phyloP scores from a whole-genome alignment of 2,329 filamentous ascomycete species.

The Fusarium metavorans region DNA sequence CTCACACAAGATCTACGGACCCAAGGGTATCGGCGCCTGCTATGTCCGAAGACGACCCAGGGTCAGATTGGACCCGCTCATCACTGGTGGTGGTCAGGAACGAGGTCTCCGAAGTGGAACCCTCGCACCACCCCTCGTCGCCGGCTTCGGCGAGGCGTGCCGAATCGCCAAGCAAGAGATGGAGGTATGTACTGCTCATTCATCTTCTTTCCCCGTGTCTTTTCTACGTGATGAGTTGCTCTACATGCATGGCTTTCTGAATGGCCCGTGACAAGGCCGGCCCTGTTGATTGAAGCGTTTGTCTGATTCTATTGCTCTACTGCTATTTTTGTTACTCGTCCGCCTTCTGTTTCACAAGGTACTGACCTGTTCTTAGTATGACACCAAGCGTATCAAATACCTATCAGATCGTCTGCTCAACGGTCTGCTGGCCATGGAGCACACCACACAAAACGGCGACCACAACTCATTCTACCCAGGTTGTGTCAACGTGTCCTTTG shows the following conservation, averaged over 20 bases:
- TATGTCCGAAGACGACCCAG: slow-evolving; percentile 93
- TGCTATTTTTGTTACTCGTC: background rate
- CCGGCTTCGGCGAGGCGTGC: slow-evolving; percentile 96
- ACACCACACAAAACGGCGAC: slow-evolving; percentile 92
- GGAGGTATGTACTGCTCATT: slow-evolving; percentile 72
- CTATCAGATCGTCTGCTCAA: slow-evolving; percentile 87
- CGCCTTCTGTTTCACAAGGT: slow-evolving; percentile 18
- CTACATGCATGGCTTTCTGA: slow-evolving; percentile 91
- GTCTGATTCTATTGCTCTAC: slow-evolving; percentile 63
- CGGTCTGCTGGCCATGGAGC: slow-evolving; percentile 88
- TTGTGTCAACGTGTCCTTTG: slow-evolving; percentile 98
- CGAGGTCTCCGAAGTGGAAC: slow-evolving; percentile 95
- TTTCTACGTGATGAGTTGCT: slow-evolving; percentile 80
- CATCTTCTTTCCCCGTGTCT: slow-evolving; percentile 33
- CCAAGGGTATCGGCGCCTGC: slow-evolving; percentile 96
- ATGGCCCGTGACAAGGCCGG: slow-evolving; percentile 71
- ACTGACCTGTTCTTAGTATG: slow-evolving; percentile 74
- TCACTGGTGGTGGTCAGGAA: slow-evolving; percentile 96
- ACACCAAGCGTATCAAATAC: slow-evolving; percentile 83
- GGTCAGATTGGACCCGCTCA: slow-evolving; percentile 94
- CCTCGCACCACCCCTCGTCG: slow-evolving; percentile 86
- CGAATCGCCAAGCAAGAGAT: slow-evolving; percentile 92
- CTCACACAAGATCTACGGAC: slow-evolving; percentile 98
- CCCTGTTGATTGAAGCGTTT: slow-evolving; percentile 75
- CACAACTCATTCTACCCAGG: slow-evolving; percentile 88